Conservation (phyloP, 2,329 filamentous ascomycete species). For the Stemphylium vesicarium region DNA sequence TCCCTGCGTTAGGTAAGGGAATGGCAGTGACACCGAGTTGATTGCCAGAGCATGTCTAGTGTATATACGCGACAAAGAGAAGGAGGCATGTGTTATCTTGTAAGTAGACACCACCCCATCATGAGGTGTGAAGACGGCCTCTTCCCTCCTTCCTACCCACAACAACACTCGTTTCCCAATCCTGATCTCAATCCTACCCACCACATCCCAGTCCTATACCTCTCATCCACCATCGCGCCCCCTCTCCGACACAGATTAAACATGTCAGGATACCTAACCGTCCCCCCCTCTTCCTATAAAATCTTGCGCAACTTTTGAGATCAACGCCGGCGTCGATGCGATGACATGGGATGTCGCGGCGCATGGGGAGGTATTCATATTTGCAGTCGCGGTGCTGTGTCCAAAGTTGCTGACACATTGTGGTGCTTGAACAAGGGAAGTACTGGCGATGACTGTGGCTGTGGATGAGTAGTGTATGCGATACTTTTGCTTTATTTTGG, state of each 20-base stretch:
- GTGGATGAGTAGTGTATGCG: not conserved
- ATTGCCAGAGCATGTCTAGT: no score
- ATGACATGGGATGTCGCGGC: not conserved
- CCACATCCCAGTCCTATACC: slow-evolving; percentile 1
- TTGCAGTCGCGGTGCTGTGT: slow-evolving; percentile 6
- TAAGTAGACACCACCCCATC: no score
- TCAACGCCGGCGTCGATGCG: not conserved
- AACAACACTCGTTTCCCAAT: no score
- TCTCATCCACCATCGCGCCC: not conserved
- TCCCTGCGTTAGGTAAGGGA: no score
- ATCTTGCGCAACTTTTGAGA: not conserved
- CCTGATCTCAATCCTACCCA: no score
- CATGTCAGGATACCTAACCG: slow-evolving; percentile 1
- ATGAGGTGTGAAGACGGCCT: no score
- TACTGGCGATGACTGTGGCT: not conserved
- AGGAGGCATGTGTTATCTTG: no score
- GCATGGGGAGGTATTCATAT: slow-evolving; percentile 2
- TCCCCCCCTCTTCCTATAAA: not conserved
- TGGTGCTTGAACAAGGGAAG: not conserved
- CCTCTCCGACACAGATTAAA: not conserved
- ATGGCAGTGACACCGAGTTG: not conserved
- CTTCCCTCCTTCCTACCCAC: no score
- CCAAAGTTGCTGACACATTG: slow-evolving; percentile 3
- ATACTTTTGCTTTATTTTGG: no score
- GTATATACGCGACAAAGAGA: no score